A percentile compares a stretch with the other conserved stretches of the same genome.
Conservation (phyloP, 441 rosid species). For the Bocquillonia castaneifolia region DNA sequence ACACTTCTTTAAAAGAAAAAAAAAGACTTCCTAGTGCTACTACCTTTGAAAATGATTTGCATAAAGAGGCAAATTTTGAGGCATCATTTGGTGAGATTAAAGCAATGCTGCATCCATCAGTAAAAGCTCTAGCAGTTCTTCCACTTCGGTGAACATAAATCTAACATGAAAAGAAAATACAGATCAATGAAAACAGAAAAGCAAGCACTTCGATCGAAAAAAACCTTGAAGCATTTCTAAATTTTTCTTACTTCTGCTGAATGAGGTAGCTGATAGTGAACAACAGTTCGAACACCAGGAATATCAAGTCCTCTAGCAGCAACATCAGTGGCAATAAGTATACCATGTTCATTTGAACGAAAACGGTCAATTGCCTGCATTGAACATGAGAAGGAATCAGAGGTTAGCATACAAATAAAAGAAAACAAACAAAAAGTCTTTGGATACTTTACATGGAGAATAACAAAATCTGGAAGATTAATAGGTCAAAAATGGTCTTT, state of each 20-base stretch:
- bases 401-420: slow-evolving; percentile 19
- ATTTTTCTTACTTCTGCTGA: slow-evolving; percentile 68
- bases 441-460: neutral
- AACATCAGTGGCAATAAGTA: slow-evolving; percentile 93
- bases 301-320: slow-evolving; percentile 99
- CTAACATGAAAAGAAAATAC: slow-evolving; percentile 34
- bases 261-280: slow-evolving; percentile 98
- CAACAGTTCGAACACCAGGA: slow-evolving; percentile 83
- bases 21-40: neutral
- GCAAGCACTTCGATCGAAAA: slow-evolving; percentile 2
- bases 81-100: slow-evolving; percentile 70
- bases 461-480: neutral
- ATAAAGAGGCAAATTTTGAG: slow-evolving; percentile 75
- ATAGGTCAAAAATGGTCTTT: too few species aligned
- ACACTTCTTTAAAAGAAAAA: neutral
- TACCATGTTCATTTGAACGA: slow-evolving; percentile 69
- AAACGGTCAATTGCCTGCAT: slow-evolving; percentile 87
- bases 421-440: neutral
- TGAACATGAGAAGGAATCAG: slow-evolving; percentile 17
- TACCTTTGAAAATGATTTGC: slow-evolving; percentile 93
- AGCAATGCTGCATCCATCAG: slow-evolving; percentile 96
- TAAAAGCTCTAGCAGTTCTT: slow-evolving; percentile 89
- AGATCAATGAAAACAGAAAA: slow-evolving; percentile 1
- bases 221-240: slow-evolving; percentile 15
- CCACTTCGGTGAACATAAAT: slow-evolving; percentile 99